Conservation (phyloP, 2,329 filamentous ascomycete genomes). For the Neurospora crassa region DNA sequence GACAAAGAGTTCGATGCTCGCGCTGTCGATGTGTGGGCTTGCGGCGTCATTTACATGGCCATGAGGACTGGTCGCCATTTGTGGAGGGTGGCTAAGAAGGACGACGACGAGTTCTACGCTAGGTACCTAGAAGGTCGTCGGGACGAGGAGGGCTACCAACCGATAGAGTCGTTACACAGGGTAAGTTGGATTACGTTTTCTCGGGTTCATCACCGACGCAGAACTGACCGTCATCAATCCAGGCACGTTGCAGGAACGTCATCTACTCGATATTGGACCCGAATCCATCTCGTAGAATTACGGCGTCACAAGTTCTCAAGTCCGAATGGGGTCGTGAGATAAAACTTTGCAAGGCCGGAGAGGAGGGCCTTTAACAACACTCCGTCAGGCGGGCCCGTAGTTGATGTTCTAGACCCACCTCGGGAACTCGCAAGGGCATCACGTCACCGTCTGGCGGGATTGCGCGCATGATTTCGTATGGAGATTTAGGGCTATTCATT, state of each 20-base stretch:
- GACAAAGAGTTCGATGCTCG: conserved; percentile 94
- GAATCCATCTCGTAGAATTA: conserved; percentile 84
- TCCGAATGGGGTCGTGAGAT: conserved; percentile 99
- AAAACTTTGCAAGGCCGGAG: conserved; percentile 90
- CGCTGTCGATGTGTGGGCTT: conserved; percentile 97
- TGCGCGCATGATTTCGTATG: neutral
- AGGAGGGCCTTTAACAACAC: conserved; percentile 70
- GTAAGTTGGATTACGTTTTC: conserved; percentile 45
- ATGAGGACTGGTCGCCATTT: conserved; percentile 95
- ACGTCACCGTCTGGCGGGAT: conserved; percentile 9
- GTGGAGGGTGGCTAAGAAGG: conserved; percentile 94
- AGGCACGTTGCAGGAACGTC: conserved; percentile 96
- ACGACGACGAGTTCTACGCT: conserved; percentile 95
- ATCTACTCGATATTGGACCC: conserved; percentile 98
- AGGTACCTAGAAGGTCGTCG: conserved; percentile 87
- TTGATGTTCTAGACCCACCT: conserved; percentile 6
- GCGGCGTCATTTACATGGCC: conserved; percentile 98
- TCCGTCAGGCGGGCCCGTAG: conserved; percentile 17
- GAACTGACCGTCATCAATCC: conserved; percentile 1
- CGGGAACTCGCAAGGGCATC: neutral
- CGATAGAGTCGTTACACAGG: conserved; percentile 89
- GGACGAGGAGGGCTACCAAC: conserved; percentile 91
- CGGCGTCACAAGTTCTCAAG: conserved; percentile 90
- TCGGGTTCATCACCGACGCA: neutral
- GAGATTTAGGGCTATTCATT: neutral